Evolutionary conservation across 2,329 filamentous ascomycete genomes (phyloP).

Genomic region (Trichoderma atroviride): DNA sequence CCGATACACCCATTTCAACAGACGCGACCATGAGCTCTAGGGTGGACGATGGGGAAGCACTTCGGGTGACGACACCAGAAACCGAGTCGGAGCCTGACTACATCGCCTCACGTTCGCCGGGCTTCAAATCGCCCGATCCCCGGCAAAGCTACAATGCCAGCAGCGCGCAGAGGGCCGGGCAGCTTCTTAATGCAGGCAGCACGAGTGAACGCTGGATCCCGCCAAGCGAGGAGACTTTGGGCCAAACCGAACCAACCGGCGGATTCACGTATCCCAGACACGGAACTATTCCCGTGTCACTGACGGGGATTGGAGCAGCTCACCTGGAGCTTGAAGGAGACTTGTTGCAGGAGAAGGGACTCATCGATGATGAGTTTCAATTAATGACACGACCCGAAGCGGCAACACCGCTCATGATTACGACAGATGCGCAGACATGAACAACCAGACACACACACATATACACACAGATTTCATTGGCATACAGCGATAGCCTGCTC

Average conservation of each 20-base stretch:
- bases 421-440: constrained; percentile 30
- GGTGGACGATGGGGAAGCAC: neutral
- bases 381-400: constrained; percentile 28
- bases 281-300: constrained; percentile 28
- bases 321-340: constrained; percentile 30
- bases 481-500: neutral
- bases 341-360: constrained; percentile 28
- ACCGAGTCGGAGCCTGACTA: constrained; percentile 26
- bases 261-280: constrained; percentile 20
- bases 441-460: neutral
- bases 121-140: constrained; percentile 10
- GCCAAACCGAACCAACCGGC: neutral
- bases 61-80: constrained; percentile 8
- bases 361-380: constrained; percentile 29
- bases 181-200: neutral
- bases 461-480: constrained; percentile 25
- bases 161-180: neutral
- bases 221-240: neutral
- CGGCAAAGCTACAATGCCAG: constrained; percentile 9
- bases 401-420: constrained; percentile 28
- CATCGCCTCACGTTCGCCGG: constrained; percentile 17
- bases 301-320: constrained; percentile 35
- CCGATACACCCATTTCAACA: neutral
- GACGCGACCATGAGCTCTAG: neutral
- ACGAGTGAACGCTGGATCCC: neutral